Conservation (phyloP, 176 grass and related monocot genomes). For the Secale cereale region DNA sequence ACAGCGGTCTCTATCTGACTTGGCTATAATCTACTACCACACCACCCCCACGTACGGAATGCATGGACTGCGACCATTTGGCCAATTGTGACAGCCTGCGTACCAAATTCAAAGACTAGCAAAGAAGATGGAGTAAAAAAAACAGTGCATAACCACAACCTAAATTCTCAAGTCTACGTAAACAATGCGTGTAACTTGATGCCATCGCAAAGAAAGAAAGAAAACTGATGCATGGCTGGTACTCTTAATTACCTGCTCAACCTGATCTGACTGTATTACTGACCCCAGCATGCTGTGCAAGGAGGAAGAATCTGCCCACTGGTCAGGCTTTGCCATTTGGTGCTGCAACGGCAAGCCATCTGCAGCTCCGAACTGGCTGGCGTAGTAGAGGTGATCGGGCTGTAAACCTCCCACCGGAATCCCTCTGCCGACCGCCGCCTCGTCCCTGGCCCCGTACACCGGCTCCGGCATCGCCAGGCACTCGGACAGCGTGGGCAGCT, state of each 20-base stretch:
- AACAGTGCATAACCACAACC: not conserved
- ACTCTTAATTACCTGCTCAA: not conserved
- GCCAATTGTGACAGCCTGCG: constrained; percentile 6
- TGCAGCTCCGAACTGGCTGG: constrained; percentile 33
- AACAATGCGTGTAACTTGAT: not conserved
- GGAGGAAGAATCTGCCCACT: constrained; percentile 22
- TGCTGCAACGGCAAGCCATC: constrained; percentile 21
- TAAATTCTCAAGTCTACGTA: not conserved
- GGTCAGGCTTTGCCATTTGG: constrained; percentile 39
- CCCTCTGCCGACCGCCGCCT: not conserved
- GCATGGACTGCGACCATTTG: constrained; percentile 43
- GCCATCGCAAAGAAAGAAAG: no score
- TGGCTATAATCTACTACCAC: not conserved
- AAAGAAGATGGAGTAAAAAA: not conserved
- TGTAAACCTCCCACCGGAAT: constrained; percentile 15
- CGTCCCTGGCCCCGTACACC: not conserved
- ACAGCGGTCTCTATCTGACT: not conserved
- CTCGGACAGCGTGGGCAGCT: constrained; percentile 57
- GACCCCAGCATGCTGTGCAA: constrained; percentile 47
- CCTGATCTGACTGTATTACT: constrained; percentile 29
- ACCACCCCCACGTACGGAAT: not conserved
- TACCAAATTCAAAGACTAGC: not conserved
- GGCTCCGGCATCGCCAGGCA: constrained; percentile 69
- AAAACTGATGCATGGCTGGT: not conserved
- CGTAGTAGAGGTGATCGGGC: constrained; percentile 27